Percentiles rank a stretch among this genome's conserved stretches.
Evolutionary conservation across 352 stramenopile genomes (phyloP).

Genomic region (Thalassiosira hispida): DNA sequence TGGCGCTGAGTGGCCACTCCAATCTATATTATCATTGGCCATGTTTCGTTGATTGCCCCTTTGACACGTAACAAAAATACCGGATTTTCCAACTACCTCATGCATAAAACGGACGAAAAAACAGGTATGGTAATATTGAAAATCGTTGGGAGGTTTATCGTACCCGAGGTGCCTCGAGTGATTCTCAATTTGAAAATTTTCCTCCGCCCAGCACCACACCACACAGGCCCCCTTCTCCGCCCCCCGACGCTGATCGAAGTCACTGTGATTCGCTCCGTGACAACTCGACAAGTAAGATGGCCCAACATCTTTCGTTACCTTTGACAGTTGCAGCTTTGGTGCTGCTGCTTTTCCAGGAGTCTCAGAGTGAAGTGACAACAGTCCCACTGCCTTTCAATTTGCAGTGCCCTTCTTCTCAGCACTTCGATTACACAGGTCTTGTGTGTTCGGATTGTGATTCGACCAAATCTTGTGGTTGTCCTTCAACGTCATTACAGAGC

Average conservation of each 20-base stretch:
- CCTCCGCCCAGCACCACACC: too few relatives aligned
- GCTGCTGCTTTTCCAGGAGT: slow-evolving; percentile 10
- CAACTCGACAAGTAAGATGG: background rate
- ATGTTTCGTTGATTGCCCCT: background rate
- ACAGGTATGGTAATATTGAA: too few relatives aligned
- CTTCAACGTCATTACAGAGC: slow-evolving; percentile 19
- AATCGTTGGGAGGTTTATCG: too few relatives aligned
- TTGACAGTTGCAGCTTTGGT: background rate
- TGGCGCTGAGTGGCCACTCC: slow-evolving; percentile 30
- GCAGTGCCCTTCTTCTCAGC: slow-evolving; percentile 16
- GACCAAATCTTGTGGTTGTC: slow-evolving; percentile 21
- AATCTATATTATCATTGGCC: slow-evolving; percentile 32
- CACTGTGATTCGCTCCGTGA: too few relatives aligned
- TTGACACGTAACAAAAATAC: too few relatives aligned
- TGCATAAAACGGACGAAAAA: too few relatives aligned
- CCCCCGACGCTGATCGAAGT: too few relatives aligned
- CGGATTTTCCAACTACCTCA: too few relatives aligned
- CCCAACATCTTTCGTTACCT: background rate
- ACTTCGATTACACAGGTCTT: slow-evolving; percentile 33
- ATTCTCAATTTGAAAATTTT: too few relatives aligned
- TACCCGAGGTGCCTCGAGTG: too few relatives aligned
- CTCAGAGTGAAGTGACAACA: slow-evolving; percentile 13
- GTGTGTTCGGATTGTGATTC: slow-evolving; percentile 24
- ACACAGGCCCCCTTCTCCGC: too few relatives aligned
- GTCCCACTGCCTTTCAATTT: slow-evolving; percentile 20